Base-by-base conservation (phyloP, 1,139 yeast species). In the Yamadazyma blattariae region DNA sequence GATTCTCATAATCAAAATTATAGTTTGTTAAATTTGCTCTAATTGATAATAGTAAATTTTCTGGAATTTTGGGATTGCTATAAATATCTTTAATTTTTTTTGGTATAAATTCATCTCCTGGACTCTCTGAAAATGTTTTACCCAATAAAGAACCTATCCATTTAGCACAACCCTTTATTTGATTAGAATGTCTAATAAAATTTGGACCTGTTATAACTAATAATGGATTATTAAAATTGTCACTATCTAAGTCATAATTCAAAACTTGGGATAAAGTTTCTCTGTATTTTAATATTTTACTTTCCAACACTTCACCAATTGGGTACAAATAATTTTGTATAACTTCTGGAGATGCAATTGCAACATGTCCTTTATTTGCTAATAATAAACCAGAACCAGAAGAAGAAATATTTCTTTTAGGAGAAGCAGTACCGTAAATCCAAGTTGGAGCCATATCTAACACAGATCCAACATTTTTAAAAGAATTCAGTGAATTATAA, bases 271-370 rank as follows among this genome's bases (percentile, higher is more conserved):
- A 32, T 3, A 58, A 31, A 3, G 30, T 38, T 7, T 44, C 33
- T 37, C 65, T 44, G 32, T 55, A 47, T 2, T 31, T 30, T 13
- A 62, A 45, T n/a, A 69, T 59, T 32, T 60, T 60, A 3, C 42
- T 28, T 25, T 59, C 51, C 20, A 65, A 44, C 1, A 30, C 38
- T 11, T 52, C 54, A 13, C 60, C 45, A 3, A 55, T 51, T 1
- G 77, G 75, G 33, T 57, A 63, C 29, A 71, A 45, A 30, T 61
- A 59, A 34, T 61, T 64, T 41, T 69, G 76, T 9, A 70, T 55
- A 12, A 71, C 65, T 40, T 70, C 75, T 1, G 77, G 77, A 44
- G 67, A 73, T 2, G 72, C 61, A 17, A 68, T 54, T 3, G 67
- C 60, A 30, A 60, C 52, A 15, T 58, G 58, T 12, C 67, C 69